Conservation (phyloP, 106 monocot genomes). For the Platanthera guangdongensis region DNA sequence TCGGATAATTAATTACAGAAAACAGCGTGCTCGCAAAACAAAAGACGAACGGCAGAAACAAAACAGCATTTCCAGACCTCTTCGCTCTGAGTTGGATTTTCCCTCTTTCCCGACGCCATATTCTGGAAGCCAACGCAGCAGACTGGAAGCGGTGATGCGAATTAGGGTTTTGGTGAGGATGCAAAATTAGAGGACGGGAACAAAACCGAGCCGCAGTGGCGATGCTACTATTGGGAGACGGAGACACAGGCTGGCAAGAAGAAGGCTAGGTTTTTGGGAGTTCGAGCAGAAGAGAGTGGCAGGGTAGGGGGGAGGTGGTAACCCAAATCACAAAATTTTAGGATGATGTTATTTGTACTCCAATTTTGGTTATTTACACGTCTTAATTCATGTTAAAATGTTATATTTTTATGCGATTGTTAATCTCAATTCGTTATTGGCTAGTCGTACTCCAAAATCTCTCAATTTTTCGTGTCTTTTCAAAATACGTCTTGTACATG, state of each 20-base stretch:
- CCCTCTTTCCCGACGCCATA: constrained; percentile 6
- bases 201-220: not conserved
- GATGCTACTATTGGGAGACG: not conserved
- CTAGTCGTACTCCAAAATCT: too few relatives aligned
- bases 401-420: too few relatives aligned
- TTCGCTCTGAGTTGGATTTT: constrained; percentile 6
- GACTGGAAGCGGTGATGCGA: not conserved
- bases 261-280: not conserved
- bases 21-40: not conserved
- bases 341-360: too few relatives aligned
- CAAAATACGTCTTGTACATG: too few relatives aligned
- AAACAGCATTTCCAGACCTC: not conserved
- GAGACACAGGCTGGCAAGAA: not conserved
- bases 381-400: too few relatives aligned
- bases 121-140: not conserved
- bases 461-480: too few relatives aligned
- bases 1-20: not conserved
- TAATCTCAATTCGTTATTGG: too few relatives aligned
- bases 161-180: not conserved
- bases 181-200: not conserved
- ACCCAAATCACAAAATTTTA: too few relatives aligned
- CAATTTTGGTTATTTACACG: too few relatives aligned
- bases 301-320: too few relatives aligned
- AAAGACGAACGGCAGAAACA: not conserved
- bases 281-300: not conserved